phyloP scores from a whole-genome alignment of 192 early-diverging fungal species.

The Linnemannia exigua region DNA sequence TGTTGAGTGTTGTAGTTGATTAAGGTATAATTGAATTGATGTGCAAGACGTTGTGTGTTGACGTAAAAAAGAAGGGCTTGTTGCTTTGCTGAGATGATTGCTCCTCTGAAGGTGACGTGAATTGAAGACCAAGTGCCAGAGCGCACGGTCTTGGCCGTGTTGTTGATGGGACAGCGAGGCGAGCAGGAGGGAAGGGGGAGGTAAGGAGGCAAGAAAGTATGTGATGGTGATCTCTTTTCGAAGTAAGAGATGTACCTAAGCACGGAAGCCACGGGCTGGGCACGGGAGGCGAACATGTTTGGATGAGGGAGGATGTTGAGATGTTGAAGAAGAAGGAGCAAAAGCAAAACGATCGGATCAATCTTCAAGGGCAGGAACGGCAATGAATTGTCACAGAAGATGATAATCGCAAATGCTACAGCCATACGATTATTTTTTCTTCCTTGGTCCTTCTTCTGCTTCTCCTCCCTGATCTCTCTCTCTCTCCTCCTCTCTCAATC shows the following conservation, averaged over 20 bases:
- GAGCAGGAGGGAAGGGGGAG: neutral
- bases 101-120: no score
- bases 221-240: neutral
- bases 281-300: slow-evolving; percentile 56
- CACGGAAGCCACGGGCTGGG: slow-evolving; percentile 45
- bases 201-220: neutral
- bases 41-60: no score
- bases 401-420: neutral
- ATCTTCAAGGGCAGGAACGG: no score
- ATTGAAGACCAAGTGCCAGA: no score
- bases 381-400: neutral
- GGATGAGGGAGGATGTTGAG: neutral
- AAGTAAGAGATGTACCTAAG: slow-evolving; percentile 30
- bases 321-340: slow-evolving; percentile 25
- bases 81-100: no score
- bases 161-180: no score
- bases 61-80: no score
- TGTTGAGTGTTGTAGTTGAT: no score
- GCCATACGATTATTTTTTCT: neutral
- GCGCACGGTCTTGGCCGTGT: no score
- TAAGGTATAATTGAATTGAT: no score
- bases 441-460: neutral
- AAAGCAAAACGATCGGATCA: neutral
- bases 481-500: neutral
- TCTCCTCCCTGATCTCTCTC: neutral